Evolutionary conservation across 306 rosid species (phyloP).

Genomic region (Mimosa pudica): DNA sequence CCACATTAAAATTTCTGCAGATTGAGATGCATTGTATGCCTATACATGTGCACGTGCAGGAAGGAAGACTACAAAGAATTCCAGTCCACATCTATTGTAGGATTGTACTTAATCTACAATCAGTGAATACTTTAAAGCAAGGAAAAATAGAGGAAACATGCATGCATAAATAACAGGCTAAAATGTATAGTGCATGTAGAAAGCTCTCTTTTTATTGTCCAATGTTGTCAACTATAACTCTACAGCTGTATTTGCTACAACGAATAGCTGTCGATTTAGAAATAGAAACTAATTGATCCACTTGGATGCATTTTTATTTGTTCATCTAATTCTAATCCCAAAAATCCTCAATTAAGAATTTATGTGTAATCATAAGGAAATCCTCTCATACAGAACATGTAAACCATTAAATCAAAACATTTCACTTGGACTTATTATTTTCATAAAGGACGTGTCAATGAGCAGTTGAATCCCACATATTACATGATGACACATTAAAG

Average conservation of each 20-base stretch:
- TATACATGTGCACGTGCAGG: not conserved
- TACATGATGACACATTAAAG: conserved; percentile 7
- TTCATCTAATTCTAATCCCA: conserved; percentile 17
- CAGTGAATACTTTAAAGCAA: conserved; percentile 12
- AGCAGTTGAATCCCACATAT: conserved; percentile 2
- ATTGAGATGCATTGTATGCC: conserved; percentile 23
- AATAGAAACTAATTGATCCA: conserved; percentile 15
- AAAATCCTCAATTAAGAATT: conserved; percentile 4
- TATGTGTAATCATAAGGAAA: conserved; percentile 12
- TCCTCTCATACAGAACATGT: conserved; percentile 17
- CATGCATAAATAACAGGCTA: conserved; percentile 6
- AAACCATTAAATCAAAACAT: conserved; percentile 19
- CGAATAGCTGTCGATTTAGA: conserved; percentile 4
- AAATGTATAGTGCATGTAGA: not conserved
- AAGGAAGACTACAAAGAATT: conserved; percentile 21
- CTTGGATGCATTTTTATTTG: conserved; percentile 2
- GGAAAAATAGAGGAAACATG: conserved; percentile 19
- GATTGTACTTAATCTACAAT: conserved; percentile 19
- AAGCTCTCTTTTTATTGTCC: not conserved
- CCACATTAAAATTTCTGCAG: conserved; percentile 13
- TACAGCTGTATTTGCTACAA: conserved; percentile 11
- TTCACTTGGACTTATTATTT: conserved; percentile 27
- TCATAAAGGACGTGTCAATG: conserved; percentile 25
- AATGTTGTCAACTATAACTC: conserved; percentile 5
- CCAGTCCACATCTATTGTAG: conserved; percentile 14